Base-by-base conservation (phyloP, 2,329 filamentous ascomycete species). In the Akanthomyces uredinophilus region DNA sequence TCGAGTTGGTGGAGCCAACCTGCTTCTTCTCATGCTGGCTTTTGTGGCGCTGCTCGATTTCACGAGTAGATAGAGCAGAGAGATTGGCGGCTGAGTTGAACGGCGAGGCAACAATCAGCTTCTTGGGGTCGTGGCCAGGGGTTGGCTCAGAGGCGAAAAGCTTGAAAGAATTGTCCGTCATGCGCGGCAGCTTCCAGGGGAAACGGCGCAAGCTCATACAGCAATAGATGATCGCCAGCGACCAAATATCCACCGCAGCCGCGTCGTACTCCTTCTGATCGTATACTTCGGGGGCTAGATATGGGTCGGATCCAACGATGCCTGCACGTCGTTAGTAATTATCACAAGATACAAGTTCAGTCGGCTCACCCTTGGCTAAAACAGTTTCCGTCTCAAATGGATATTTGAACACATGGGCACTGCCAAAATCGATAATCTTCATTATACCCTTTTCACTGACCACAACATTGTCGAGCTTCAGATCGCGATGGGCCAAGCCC, bases 351-450 rank as follows among this genome's bases (percentile, higher is more conserved):
- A 32, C 8, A 10, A 2, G 50, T 24, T 29, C 10, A 5, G n/a
- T 10, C 20, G 29, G 62, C 70, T 39, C 68, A 76, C 75, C 75
- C 66, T 77, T 77, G 5, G 75, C 75, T 11, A 72, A 68, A 22
- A 77, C 75, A 8, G 70, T 72, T 49, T 69, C 91, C 66, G 88
- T 92, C 76, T 99, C 95, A 71, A 99, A 98, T 0, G 95, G 95
- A 80, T 99, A 99, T 70, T 91, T 88, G 79, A 96, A 99, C 46
- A 99, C 94, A 67, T 95, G 93, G 0, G 95, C 94, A 77, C 93
- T 98, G 29, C 95, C 95, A 76, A 99, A 99, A 74, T 99, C 95
- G 70, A 99, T 99, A 66, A 99, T 90, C 77, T 99, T 99, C 92
- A 99, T 96, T 69, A 99, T 98, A 2, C 95, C 95, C 70, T 90